Conservation (phyloP, 1,284 basidiomycete species). For the Ceratobasidium sp. region DNA sequence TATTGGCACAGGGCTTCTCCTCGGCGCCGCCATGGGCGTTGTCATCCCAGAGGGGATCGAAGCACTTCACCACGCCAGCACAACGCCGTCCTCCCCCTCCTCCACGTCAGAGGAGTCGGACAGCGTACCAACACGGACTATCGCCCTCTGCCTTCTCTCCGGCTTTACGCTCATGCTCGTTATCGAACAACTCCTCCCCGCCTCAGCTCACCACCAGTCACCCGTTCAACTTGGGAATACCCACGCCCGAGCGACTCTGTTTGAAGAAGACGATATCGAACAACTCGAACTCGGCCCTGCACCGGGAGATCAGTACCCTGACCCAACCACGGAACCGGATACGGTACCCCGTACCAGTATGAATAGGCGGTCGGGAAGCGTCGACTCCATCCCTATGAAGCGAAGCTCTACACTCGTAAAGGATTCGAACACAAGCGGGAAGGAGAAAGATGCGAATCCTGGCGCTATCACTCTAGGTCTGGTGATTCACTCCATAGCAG, state of each 20-base stretch:
- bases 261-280: conserved; percentile 47
- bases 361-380: conserved; percentile 60
- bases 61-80: conserved; percentile 56
- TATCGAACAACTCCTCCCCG: conserved; percentile 72
- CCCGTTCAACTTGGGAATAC: background rate
- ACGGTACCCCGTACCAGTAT: conserved; percentile 9
- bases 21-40: conserved; percentile 90
- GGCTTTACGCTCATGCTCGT: conserved; percentile 91
- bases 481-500: conserved; percentile 87
- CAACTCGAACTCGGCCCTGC: conserved; percentile 43
- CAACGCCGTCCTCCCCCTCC: background rate
- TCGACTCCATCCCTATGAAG: background rate
- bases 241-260: conserved; percentile 8
- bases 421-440: background rate
- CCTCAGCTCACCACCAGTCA: conserved; percentile 43
- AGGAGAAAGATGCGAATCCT: conserved; percentile 21
- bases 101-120: conserved; percentile 48
- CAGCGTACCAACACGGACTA: conserved; percentile 65
- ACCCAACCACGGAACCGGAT: conserved; percentile 21
- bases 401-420: background rate
- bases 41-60: conserved; percentile 83
- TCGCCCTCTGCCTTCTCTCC: conserved; percentile 79
- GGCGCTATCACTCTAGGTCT: conserved; percentile 83
- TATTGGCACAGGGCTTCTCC: conserved; percentile 83
- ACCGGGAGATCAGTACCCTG: conserved; percentile 38